Percentiles rank a stretch among this genome's conserved stretches.
Evolutionary conservation across 2,329 filamentous ascomycete genomes (phyloP).

Genomic region (Basipetospora chlamydospora): DNA sequence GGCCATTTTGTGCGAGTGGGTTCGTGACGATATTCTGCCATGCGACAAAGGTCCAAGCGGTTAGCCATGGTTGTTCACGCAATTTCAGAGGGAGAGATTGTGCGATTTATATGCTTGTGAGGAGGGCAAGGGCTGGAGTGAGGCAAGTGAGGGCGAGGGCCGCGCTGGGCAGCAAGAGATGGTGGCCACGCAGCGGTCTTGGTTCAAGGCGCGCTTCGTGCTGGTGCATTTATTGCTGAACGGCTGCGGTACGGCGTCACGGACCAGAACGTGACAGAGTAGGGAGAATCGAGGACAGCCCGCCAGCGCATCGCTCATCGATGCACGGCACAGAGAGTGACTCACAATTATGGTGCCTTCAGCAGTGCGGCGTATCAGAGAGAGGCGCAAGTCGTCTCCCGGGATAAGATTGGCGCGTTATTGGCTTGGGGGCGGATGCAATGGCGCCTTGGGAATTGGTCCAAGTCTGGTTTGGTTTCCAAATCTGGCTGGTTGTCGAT

Average conservation of each 20-base stretch:
- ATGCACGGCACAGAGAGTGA: slow-evolving; percentile 3
- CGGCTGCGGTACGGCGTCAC: too few relatives aligned
- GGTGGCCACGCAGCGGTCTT: not conserved
- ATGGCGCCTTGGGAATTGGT: slow-evolving; percentile 1
- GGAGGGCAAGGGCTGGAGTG: too few relatives aligned
- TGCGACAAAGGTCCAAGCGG: too few relatives aligned
- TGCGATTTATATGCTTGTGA: too few relatives aligned
- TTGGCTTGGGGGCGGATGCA: slow-evolving; percentile 5
- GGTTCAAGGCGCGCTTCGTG: not conserved
- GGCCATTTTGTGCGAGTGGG: slow-evolving; percentile 27
- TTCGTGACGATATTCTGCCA: too few relatives aligned
- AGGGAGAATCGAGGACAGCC: not conserved
- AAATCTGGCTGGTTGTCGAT: too few relatives aligned
- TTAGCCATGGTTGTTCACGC: too few relatives aligned
- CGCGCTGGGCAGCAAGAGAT: slow-evolving; percentile 7
- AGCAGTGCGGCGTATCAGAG: slow-evolving; percentile 3
- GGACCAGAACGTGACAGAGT: too few relatives aligned
- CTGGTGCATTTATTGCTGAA: too few relatives aligned
- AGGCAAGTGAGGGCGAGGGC: too few relatives aligned
- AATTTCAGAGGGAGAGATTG: too few relatives aligned
- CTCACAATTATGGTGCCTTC: slow-evolving; percentile 6
- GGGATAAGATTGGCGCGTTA: slow-evolving; percentile 2
- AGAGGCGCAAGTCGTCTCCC: not conserved
- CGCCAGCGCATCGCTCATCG: slow-evolving; percentile 4
- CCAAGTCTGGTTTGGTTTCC: too few relatives aligned